Conservation (phyloP, 1,284 basidiomycete genomes). For the Puccinia novopanici region DNA sequence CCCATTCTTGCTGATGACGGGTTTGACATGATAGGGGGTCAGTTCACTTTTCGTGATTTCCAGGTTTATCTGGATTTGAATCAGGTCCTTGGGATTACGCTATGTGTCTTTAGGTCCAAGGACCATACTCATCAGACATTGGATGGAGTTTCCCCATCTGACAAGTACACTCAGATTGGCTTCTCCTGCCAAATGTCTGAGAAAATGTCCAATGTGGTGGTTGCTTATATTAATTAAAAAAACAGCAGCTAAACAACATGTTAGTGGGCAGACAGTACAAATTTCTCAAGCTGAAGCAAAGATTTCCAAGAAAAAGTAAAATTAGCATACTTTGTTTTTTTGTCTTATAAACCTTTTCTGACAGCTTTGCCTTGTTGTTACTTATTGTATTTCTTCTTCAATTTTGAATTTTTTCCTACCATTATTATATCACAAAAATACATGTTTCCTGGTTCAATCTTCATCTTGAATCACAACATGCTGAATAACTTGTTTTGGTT, state of each 20-base stretch:
- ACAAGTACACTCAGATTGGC: conserved; percentile 10
- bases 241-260: neutral
- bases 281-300: too few relatives aligned
- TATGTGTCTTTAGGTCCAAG: conserved; percentile 13
- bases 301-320: too few relatives aligned
- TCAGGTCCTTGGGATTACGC: neutral
- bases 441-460: too few relatives aligned
- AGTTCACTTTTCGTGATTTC: conserved; percentile 12
- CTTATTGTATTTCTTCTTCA: too few relatives aligned
- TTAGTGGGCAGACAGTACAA: too few relatives aligned
- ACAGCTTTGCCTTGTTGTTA: too few relatives aligned
- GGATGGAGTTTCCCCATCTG: neutral
- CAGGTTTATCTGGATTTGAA: conserved; percentile 14
- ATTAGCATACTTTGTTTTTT: too few relatives aligned
- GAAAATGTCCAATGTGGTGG: conserved; percentile 1
- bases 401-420: too few relatives aligned
- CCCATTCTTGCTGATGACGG: conserved; percentile 5
- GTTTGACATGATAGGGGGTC: conserved; percentile 10
- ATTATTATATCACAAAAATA: too few relatives aligned
- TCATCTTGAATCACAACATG: too few relatives aligned
- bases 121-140: neutral
- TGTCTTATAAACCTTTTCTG: too few relatives aligned
- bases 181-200: conserved; percentile 23
- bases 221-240: neutral
- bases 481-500: too few relatives aligned